Evolutionary conservation across 805 yeast genomes (phyloP).

Genomic region (Saccharomycopsis microspora): DNA sequence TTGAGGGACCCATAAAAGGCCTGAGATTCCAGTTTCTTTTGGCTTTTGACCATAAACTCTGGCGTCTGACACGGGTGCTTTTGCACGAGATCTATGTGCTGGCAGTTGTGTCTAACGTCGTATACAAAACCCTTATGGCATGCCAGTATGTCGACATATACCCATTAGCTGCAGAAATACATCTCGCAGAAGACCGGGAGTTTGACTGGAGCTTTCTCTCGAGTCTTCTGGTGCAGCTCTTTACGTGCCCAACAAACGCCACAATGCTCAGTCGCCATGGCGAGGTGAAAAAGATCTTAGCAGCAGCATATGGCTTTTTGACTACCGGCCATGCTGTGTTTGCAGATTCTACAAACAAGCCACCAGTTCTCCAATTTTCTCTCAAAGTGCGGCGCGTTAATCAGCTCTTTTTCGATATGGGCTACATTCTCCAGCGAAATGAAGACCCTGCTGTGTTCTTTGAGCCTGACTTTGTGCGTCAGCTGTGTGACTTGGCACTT

Average conservation of each 20-base stretch:
- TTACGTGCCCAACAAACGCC: slow-evolving; percentile 68
- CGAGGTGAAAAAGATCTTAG: slow-evolving; percentile 49
- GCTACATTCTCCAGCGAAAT: slow-evolving; percentile 65
- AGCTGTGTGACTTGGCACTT: slow-evolving; percentile 52
- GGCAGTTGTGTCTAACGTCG: slow-evolving; percentile 48
- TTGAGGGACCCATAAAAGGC: slow-evolving; percentile 24
- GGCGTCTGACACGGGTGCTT: slow-evolving; percentile 47
- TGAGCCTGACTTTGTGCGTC: slow-evolving; percentile 35
- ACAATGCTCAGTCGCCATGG: slow-evolving; percentile 52
- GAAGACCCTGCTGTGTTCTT: slow-evolving; percentile 38
- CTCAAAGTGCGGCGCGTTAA: slow-evolving; percentile 67
- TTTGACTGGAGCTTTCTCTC: slow-evolving; percentile 70
- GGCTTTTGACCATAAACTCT: slow-evolving; percentile 60
- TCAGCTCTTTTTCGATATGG: slow-evolving; percentile 68
- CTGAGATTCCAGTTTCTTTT: slow-evolving; percentile 31
- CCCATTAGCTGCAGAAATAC: slow-evolving; percentile 62
- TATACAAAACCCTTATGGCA: slow-evolving; percentile 48
- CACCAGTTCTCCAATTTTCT: slow-evolving; percentile 26
- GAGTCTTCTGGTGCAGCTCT: slow-evolving; percentile 64
- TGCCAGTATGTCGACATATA: slow-evolving; percentile 77
- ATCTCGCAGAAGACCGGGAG: slow-evolving; percentile 59
- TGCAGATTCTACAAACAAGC: slow-evolving; percentile 25
- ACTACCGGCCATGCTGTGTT: slow-evolving; percentile 40
- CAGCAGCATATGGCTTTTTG: slow-evolving; percentile 51
- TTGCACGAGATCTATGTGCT: slow-evolving; percentile 58